Evolutionary conservation across 2,329 filamentous ascomycete species (phyloP).

Genomic region (Sporothrix variecibatus): DNA sequence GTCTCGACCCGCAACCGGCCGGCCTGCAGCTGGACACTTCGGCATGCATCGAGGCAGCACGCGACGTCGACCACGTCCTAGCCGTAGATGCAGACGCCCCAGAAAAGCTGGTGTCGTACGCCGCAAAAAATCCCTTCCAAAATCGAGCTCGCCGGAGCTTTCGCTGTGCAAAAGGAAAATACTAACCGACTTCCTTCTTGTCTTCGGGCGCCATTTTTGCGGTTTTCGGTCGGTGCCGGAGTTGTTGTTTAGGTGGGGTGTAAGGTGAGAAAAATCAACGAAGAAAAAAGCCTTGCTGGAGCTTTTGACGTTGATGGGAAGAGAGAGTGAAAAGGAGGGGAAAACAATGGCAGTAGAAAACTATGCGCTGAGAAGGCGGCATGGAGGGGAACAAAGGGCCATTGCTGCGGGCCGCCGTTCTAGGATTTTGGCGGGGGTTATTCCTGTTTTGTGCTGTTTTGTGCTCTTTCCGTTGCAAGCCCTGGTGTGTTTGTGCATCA

Average conservation of each 20-base stretch:
- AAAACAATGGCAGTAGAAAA: constrained; percentile 18
- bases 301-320: constrained; percentile 20
- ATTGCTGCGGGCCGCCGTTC: constrained; percentile 16
- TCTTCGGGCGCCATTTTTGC: constrained; percentile 42
- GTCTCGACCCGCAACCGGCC: constrained; percentile 10
- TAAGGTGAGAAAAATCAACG: background rate
- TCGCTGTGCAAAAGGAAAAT: constrained; percentile 17
- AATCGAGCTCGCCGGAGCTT: background rate
- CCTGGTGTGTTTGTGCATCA: constrained; percentile 18
- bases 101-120: background rate
- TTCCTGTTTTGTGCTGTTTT: constrained; percentile 19
- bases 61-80: constrained; percentile 3
- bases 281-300: constrained; percentile 19
- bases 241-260: background rate
- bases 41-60: constrained; percentile 2
- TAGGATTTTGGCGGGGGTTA: constrained; percentile 22
- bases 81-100: background rate
- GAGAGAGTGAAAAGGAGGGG: constrained; percentile 18
- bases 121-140: background rate
- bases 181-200: constrained; percentile 51
- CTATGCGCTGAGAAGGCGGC: constrained; percentile 14
- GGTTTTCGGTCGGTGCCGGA: constrained; percentile 36
- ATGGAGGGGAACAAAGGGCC: constrained; percentile 20
- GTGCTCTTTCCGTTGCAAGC: constrained; percentile 20
- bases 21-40: background rate